Base-by-base conservation (phyloP, 148 eudicot genomes). In the Pouteria glomerata region DNA sequence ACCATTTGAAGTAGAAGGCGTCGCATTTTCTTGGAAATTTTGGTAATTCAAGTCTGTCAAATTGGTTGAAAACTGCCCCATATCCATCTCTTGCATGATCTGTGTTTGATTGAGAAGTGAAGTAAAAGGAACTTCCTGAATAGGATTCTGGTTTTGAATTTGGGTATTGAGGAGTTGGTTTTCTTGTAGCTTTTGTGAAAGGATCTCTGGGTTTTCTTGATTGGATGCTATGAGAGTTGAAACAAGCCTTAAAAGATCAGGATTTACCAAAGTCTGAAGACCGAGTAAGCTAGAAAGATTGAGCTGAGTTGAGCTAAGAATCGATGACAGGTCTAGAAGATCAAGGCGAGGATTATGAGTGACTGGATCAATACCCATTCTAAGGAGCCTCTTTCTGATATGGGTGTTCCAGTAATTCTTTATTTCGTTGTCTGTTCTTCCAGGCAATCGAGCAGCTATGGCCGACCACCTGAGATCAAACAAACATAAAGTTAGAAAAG, bases 311-410 rank as follows among this genome's bases (percentile, higher is more conserved):
- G 82, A 82, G 61, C 41, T 70, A 41, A 76, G 72, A 45, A 79
- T 73, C 0, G 80, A 79, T 4, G 82, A 79, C 1, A 76, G 64
- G 45, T 82, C 83, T 21, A 70, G 13, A 13, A 82, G 74, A 63
- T 82, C 85, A 8, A 82, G 72, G 14, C 85, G 82, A 47, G 85
- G 85, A 71, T 76, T 77, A 26, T 82, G 85, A 33, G 85, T 82
- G 47, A 82, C 85, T 0, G 85, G 85, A 61, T 82, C 85, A 21
- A 82, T 82, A 6, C 85, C 85, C 73, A 65, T 82, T 27, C 61
- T 42, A 2, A 79, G 75, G 4, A 82, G 85, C 71, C 85, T 75
- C 64, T 82, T 82, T 37, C 85, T 57, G 30, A 82, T 79, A 60
- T 78, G 84, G 1, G 84, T 81, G 53, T 81, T 81, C 84, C 84